Conservation (phyloP, 1,139 yeast genomes). For the Kluyveromyces sp. region DNA sequence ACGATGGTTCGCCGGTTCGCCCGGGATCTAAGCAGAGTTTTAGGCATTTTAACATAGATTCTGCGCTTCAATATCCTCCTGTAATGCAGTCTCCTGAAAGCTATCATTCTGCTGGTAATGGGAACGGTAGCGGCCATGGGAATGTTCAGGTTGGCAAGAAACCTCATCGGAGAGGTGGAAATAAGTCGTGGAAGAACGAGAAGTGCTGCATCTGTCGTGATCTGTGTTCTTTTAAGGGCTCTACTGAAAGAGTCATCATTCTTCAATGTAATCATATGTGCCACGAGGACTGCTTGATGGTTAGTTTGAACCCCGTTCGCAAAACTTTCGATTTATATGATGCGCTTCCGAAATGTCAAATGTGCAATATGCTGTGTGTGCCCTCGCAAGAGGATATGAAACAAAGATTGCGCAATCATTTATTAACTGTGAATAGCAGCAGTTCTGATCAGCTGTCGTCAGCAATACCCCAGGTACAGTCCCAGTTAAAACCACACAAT, state of each 20-base stretch:
- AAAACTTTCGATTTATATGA: slow-evolving; percentile 13
- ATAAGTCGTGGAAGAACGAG: slow-evolving; percentile 24
- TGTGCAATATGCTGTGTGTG: slow-evolving; percentile 20
- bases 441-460: not conserved
- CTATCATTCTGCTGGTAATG: too few relatives aligned
- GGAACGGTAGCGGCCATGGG: slow-evolving; percentile 3
- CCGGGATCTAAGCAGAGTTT: not conserved
- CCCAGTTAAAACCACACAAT: not conserved
- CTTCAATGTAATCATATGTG: slow-evolving; percentile 27
- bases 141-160: slow-evolving; percentile 4
- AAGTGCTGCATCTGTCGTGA: slow-evolving; percentile 30
- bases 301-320: slow-evolving; percentile 16
- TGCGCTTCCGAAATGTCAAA: slow-evolving; percentile 22
- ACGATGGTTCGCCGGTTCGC: not conserved
- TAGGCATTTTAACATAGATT: not conserved
- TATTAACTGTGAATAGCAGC: not conserved
- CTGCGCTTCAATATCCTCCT: slow-evolving; percentile 7
- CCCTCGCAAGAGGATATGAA: slow-evolving; percentile 23
- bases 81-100: slow-evolving; percentile 9
- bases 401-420: not conserved
- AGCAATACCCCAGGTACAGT: not conserved
- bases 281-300: slow-evolving; percentile 27
- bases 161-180: slow-evolving; percentile 8
- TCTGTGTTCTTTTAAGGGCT: slow-evolving; percentile 23
- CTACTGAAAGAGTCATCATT: slow-evolving; percentile 27